phyloP scores from a whole-genome alignment of 163 green algal species.

The Trebouxiophyceae sp. region DNA sequence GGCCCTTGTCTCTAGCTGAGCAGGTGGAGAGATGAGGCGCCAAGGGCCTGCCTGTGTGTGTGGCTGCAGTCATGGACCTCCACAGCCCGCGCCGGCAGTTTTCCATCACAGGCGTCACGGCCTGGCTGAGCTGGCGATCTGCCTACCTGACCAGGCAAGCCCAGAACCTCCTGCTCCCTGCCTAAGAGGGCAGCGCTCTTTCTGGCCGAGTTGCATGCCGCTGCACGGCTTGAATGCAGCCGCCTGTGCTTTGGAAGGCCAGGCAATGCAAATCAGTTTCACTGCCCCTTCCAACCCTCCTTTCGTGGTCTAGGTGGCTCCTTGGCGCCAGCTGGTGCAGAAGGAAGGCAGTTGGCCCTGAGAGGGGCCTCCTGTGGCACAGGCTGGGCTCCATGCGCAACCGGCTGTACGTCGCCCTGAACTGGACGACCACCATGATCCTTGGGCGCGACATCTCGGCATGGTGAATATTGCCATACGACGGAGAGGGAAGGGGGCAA shows the following conservation, averaged over 20 bases:
- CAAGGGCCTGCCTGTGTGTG: constrained; percentile 8
- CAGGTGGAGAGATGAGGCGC: background rate
- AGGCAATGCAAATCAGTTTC: too few relatives aligned
- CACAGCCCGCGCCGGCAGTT: constrained; percentile 11
- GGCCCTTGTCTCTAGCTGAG: background rate
- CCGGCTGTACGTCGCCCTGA: constrained; percentile 31
- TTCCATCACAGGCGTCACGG: constrained; percentile 28
- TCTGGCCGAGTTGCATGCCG: background rate
- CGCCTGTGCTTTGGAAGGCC: too few relatives aligned
- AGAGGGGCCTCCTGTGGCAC: constrained; percentile 38
- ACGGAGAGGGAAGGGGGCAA: too few relatives aligned
- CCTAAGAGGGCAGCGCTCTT: background rate
- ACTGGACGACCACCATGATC: constrained; percentile 41
- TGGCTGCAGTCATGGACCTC: constrained; percentile 22
- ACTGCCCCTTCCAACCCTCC: too few relatives aligned
- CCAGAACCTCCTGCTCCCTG: background rate
- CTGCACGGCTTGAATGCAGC: background rate
- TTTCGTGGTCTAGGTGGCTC: too few relatives aligned
- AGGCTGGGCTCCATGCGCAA: constrained; percentile 38
- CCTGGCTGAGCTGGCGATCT: constrained; percentile 36
- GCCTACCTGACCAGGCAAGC: background rate
- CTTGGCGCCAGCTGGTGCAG: background rate
- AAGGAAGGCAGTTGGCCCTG: background rate
- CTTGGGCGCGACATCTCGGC: constrained; percentile 32
- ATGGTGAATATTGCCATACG: too few relatives aligned